Evolutionary conservation across 768 basidiomycete species (phyloP), one percentile per base, ranked within the genome.

Genomic region (Tricholoma furcatifolium): DNA sequence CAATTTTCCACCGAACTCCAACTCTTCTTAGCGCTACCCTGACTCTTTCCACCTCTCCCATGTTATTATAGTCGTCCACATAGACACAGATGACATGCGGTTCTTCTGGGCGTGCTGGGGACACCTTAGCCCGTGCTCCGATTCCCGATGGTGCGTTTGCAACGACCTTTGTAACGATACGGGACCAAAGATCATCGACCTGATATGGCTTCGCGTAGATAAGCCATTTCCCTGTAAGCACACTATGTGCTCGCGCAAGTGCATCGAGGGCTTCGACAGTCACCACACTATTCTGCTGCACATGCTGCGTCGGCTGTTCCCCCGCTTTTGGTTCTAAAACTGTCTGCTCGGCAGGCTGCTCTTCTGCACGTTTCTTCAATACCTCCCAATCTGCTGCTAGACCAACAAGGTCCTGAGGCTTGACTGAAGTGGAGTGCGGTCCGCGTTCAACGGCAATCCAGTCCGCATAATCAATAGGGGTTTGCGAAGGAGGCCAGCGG

Each of bases 401-500:
- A 18, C 49, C 49, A 14, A 27, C 48, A 9, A 58, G 8, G 41
- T 58, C 53, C 43, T 53, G 51, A 20, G 46, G 11, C 17, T 32
- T 48, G 12, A 17, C 38, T 24, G 51, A 21, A 4, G 14, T 47
- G 21, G 51, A 30, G 20, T 31, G 51, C 5, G 56, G 47, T 12
- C 68, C 68, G 23, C 70, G 54, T 51, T 67, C 58, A 17, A 67
- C 65, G 12, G 59, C 58, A 15, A 75, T 73, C 73, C 73, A 75
- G 7, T 67, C 63, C 6, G 67, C 67, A 35, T 67, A 68, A 8
- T 55, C 47, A 5, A 50, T 27, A 23, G 70, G 68, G 2, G 70
- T 74, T 14, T 64, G 64, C 45, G 70, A 74, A 1, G 74, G 74
- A 24, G 71, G 70, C 72, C 72, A 75, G 18, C 71, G 67, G 2